phyloP scores from a whole-genome alignment of 169 alveolate species.

The Blepharisma undulans region DNA sequence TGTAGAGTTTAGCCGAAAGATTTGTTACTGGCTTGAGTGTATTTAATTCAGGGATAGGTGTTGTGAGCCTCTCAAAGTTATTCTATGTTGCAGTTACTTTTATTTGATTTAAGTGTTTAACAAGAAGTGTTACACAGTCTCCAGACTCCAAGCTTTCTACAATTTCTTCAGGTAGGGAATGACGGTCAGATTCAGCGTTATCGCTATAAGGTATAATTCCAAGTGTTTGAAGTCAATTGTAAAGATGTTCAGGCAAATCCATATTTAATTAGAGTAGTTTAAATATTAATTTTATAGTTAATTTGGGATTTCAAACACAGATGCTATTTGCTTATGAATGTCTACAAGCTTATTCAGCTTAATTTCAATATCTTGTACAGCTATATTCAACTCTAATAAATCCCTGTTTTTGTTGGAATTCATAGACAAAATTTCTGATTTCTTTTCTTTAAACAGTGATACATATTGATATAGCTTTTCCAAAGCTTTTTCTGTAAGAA shows the following conservation, averaged over 20 bases:
- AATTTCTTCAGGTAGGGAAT: background rate
- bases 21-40: background rate
- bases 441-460: background rate
- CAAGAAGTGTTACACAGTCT: background rate
- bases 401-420: too few relatives aligned
- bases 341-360: background rate
- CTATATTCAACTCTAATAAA: background rate
- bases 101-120: background rate
- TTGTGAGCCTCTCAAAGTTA: background rate
- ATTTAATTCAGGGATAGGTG: conserved; percentile 18
- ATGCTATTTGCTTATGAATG: too few relatives aligned
- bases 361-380: background rate
- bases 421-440: background rate
- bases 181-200: background rate
- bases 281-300: too few relatives aligned
- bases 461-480: background rate
- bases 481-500: background rate
- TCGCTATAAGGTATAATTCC: background rate
- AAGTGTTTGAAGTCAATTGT: background rate
- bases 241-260: conserved; percentile 5
- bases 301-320: too few relatives aligned
- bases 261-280: too few relatives aligned
- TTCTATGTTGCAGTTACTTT: conserved; percentile 18
- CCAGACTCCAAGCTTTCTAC: background rate
- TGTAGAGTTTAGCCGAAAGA: conserved; percentile 44